Evolutionary conservation across 2,329 filamentous ascomycete species (phyloP).

Genomic region (Furcasterigmium furcatum): DNA sequence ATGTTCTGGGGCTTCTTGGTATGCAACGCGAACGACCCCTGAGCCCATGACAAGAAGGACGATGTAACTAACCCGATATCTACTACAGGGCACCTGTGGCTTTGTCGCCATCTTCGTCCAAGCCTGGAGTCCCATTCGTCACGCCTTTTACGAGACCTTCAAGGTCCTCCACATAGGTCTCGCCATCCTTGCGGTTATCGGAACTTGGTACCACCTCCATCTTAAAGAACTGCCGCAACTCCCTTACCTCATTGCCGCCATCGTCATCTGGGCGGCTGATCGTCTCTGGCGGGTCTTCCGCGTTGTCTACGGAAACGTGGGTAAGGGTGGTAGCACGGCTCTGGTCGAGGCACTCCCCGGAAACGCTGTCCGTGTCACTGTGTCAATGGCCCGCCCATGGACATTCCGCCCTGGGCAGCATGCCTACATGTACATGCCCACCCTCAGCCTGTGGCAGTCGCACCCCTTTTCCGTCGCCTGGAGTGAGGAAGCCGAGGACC

Average conservation of each 20-base stretch:
- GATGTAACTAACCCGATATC: no score
- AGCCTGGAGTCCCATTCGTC: conserved; percentile 66
- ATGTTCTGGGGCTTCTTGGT: conserved; percentile 63
- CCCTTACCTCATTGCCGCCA: conserved; percentile 56
- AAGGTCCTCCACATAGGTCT: conserved; percentile 67
- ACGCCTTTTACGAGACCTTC: conserved; percentile 79
- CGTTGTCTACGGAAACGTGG: conserved; percentile 64
- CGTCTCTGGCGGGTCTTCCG: conserved; percentile 56
- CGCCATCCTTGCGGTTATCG: conserved; percentile 57
- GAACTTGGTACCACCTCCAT: conserved; percentile 65
- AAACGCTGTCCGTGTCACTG: conserved; percentile 70
- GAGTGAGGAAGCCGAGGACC: conserved; percentile 62
- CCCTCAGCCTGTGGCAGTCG: conserved; percentile 68
- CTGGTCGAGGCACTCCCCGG: conserved; percentile 74
- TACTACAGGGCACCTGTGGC: conserved; percentile 50
- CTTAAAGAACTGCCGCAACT: conserved; percentile 52
- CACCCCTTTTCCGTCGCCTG: conserved; percentile 80
- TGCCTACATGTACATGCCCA: conserved; percentile 75
- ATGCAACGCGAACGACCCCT: conserved; percentile 21
- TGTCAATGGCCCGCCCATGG: conserved; percentile 75
- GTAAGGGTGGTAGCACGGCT: conserved; percentile 62
- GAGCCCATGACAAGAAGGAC: not conserved
- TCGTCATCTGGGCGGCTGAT: conserved; percentile 67
- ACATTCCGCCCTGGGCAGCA: conserved; percentile 72
- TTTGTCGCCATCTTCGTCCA: conserved; percentile 64